Evolutionary conservation across 139 green algal species (phyloP).

Genomic region (Desmodesmus armatus): DNA sequence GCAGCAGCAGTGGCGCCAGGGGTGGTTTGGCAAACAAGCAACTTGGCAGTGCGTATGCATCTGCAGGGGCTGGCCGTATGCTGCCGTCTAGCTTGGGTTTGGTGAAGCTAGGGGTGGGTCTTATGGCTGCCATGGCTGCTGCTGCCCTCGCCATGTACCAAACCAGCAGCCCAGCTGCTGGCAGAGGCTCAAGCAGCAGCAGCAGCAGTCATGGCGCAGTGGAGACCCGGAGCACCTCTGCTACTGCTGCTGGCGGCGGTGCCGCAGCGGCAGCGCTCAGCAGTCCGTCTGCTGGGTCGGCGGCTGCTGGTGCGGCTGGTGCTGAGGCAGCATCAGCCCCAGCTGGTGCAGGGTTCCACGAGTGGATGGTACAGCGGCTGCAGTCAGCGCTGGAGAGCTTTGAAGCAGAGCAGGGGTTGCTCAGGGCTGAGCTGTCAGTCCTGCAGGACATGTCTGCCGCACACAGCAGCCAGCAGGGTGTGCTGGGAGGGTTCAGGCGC

Average conservation of each 20-base stretch:
- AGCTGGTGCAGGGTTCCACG: constrained; percentile 1
- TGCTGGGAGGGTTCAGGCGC: background rate
- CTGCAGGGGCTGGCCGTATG: no score
- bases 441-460: no score
- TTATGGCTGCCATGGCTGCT: constrained; percentile 5
- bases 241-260: background rate
- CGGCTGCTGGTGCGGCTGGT: background rate
- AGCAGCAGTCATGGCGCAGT: background rate
- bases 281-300: background rate
- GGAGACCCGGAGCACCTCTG: background rate
- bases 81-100: no score
- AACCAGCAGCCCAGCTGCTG: background rate
- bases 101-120: background rate
- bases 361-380: constrained; percentile 31
- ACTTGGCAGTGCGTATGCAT: background rate
- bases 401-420: constrained; percentile 14
- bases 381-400: constrained; percentile 20
- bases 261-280: background rate
- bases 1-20: background rate
- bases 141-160: background rate
- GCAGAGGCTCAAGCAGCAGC: background rate
- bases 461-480: constrained; percentile 9
- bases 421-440: background rate
- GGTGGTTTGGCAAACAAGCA: no score
- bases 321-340: background rate